phyloP scores from a whole-genome alignment of 2,329 filamentous ascomycete species.

The Emergomyces pasteurianus region DNA sequence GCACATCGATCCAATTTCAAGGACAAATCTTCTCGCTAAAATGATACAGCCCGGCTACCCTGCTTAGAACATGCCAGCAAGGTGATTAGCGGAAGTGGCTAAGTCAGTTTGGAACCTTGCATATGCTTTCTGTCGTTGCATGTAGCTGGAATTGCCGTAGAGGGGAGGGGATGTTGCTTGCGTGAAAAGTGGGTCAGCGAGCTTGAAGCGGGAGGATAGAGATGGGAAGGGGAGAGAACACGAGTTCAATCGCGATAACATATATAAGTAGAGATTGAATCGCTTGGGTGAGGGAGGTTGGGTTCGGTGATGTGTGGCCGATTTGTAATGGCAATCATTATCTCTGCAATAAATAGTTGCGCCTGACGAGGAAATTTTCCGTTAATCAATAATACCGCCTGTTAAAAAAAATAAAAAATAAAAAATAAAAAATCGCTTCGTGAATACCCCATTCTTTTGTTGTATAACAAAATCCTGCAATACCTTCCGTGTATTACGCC shows the following conservation, averaged over 20 bases:
- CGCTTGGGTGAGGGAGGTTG: neutral
- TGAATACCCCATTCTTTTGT: neutral
- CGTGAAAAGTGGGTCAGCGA: constrained; percentile 4
- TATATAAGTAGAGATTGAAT: neutral
- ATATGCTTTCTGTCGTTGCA: constrained; percentile 8
- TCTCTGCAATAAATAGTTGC: neutral
- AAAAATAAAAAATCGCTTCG: neutral
- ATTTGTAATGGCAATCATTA: neutral
- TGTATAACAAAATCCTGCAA: neutral
- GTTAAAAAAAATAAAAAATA: neutral
- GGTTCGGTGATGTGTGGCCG: neutral
- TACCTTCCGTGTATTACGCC: neutral
- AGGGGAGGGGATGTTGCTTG: constrained; percentile 6
- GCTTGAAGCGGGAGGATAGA: constrained; percentile 1
- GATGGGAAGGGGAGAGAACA: neutral
- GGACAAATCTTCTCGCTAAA: too few relatives aligned
- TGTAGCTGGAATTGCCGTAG: constrained; percentile 7
- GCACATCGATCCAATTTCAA: neutral
- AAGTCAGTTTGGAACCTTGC: too few relatives aligned
- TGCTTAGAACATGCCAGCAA: too few relatives aligned
- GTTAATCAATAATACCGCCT: neutral
- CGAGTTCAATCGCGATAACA: neutral
- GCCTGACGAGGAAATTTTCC: neutral
- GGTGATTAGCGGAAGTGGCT: too few relatives aligned
- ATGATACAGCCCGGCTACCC: too few relatives aligned